Evolutionary conservation across 768 basidiomycete genomes (phyloP), one percentile per base, ranked within the genome.

Genomic region (Postia placenta): DNA sequence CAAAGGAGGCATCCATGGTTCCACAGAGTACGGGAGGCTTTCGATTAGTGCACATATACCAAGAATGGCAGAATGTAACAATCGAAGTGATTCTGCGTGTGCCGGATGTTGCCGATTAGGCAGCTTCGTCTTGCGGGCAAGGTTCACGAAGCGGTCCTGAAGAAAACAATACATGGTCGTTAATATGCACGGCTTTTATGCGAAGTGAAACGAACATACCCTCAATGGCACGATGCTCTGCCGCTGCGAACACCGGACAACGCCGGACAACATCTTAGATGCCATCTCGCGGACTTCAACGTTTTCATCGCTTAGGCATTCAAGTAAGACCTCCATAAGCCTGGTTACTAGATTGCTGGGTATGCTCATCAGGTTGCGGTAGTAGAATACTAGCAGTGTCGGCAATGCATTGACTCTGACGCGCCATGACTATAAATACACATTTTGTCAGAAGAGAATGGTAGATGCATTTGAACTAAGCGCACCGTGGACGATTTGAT

Each of bases 251-350:
- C 89, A 92, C 53, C 92, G 75, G 47, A 96, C 76, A 54, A 96
- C 83, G 7, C 90, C 87, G 24, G 91, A 88, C 39, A 96, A 70
- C 36, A 85, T 85, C 68, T 84, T 84, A 4, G 89, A 88, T 20
- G 90, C 88, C 80, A 88, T 92, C 64, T 92, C 88, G 54, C 92
- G 79, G 35, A 96, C 92, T 68, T 96, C 92, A 38, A 92, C 84
- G 59, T 93, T 94, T 63, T 91, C 89, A 63, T 96, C 92, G 9
- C 80, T 74, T 46, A 96, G 69, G 64, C 92, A 94, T 47, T 85
- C 83, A 14, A 92, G 73, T 46, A 94, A 71, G 25, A 89, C 81
- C 51, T 91, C 89, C 81, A 92, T 83, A 52, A 92, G 79, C 57
- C 75, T 79, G 24, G 77, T 73, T 40, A 89, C 76, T 30, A 79